These are phyloP conservation scores for Gnomoniopsis sp. DNA, from an alignment of 2,329 filamentous ascomycete species.

Conservation along the genomic window DNA sequence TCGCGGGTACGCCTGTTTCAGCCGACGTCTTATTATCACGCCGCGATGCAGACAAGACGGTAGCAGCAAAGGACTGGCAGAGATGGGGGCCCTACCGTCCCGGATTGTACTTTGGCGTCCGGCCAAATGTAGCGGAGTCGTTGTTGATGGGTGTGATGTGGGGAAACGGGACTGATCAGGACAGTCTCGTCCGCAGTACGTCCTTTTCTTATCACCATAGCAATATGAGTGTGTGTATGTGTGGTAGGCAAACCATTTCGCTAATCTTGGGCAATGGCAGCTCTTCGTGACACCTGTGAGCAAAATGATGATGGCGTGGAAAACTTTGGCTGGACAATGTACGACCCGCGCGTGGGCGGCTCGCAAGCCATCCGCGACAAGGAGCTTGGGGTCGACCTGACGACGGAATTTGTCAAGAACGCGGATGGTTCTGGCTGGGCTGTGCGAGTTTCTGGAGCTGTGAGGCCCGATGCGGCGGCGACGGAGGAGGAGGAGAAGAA, in stretches of 20 bases:
- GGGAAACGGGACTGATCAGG: constrained; percentile 63
- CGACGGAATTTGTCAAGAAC: constrained; percentile 68
- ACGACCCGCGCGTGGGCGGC: constrained; percentile 63
- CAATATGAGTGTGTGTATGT: too few relatives aligned
- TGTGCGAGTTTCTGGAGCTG: constrained; percentile 59
- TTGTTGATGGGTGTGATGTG: constrained; percentile 79
- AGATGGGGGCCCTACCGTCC: constrained; percentile 86
- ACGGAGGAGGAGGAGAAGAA: too few relatives aligned
- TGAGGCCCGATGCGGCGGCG: constrained; percentile 52
- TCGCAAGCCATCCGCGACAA: constrained; percentile 64
- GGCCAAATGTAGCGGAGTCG: constrained; percentile 76
- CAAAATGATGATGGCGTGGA: constrained; percentile 59
- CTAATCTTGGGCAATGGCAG: too few relatives aligned
- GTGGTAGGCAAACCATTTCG: too few relatives aligned
- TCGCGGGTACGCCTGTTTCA: background rate
- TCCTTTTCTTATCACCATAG: too few relatives aligned
- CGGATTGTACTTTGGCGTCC: constrained; percentile 89
- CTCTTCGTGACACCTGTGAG: constrained; percentile 66
- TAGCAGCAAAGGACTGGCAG: constrained; percentile 18
- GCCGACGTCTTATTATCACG: background rate
- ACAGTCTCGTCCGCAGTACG: constrained; percentile 18
- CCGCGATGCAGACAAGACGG: background rate
- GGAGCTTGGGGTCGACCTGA: constrained; percentile 62
- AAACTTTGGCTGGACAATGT: constrained; percentile 69
- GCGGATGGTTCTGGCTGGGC: constrained; percentile 65